phyloP scores from a whole-genome alignment of 257 asterid genomes.

The Primulina tabacum region DNA sequence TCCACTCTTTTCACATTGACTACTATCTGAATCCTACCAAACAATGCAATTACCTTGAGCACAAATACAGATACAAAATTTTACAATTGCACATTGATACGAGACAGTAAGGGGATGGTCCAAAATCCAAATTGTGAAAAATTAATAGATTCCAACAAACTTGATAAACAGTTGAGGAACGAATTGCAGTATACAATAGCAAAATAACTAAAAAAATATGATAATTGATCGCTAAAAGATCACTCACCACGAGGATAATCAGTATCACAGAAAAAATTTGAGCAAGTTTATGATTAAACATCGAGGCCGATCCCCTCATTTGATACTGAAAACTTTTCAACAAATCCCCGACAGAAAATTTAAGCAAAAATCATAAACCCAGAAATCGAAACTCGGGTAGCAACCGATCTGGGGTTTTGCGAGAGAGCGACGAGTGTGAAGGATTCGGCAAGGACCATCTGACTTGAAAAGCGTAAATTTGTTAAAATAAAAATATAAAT shows the following conservation, averaged over 20 bases:
- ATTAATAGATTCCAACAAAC: not conserved
- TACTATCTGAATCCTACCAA: conserved; percentile 1
- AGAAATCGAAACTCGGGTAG: not conserved
- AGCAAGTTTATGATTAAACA: conserved; percentile 32
- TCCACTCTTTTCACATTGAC: not conserved
- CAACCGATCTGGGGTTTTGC: not conserved
- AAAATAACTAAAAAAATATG: not conserved
- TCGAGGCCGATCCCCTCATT: conserved; percentile 43
- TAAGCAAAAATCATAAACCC: not conserved
- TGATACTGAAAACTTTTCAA: conserved; percentile 3
- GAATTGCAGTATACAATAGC: not conserved
- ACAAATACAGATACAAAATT: not conserved
- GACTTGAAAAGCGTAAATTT: not conserved
- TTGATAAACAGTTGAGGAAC: conserved; percentile 4
- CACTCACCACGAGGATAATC: conserved; percentile 39
- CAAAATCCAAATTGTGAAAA: not conserved
- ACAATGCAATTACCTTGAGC: not conserved
- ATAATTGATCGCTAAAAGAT: not conserved
- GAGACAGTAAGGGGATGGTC: not conserved
- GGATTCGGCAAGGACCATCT: not conserved
- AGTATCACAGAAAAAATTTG: conserved; percentile 27
- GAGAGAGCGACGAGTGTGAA: not conserved
- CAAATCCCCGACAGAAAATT: not conserved
- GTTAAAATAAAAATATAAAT: no score
- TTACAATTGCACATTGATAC: conserved; percentile 4